phyloP scores from a whole-genome alignment of 768 basidiomycete species.

The Phlebiopsis gigantea region DNA sequence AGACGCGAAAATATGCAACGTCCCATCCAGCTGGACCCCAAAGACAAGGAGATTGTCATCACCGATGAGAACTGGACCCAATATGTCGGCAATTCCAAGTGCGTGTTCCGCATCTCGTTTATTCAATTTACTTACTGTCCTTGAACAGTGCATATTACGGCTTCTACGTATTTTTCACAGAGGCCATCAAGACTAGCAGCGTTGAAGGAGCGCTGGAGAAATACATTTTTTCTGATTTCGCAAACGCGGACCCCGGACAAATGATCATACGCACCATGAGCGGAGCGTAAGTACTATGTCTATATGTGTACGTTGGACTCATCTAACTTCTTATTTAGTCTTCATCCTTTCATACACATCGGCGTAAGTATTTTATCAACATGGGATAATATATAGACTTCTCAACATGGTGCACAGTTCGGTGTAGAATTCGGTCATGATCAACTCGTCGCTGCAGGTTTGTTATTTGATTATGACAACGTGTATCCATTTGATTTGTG shows the following conservation, averaged over 20 bases:
- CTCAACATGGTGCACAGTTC: too few relatives aligned
- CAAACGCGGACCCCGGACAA: conserved; percentile 26
- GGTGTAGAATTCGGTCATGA: conserved; percentile 48
- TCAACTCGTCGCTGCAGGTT: conserved; percentile 45
- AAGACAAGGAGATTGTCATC: conserved; percentile 26
- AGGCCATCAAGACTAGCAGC: conserved; percentile 33
- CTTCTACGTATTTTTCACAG: conserved; percentile 30
- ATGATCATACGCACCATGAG: conserved; percentile 31
- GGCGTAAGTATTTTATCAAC: too few relatives aligned
- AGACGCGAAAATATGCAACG: too few relatives aligned
- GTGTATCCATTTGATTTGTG: too few relatives aligned
- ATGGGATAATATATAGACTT: too few relatives aligned
- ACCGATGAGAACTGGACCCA: conserved; percentile 42
- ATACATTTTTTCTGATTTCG: conserved; percentile 38
- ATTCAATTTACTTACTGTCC: conserved; percentile 24
- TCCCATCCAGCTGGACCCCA: conserved; percentile 38
- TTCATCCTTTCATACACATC: conserved; percentile 51
- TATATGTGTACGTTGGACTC: too few relatives aligned
- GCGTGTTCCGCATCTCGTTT: conserved; percentile 3
- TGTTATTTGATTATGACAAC: too few relatives aligned
- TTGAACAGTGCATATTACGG: conserved; percentile 25
- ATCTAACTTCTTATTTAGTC: too few relatives aligned
- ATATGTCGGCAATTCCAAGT: conserved; percentile 46
- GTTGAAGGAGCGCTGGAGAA: conserved; percentile 37
- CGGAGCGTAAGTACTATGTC: conserved; percentile 28